Conservation (phyloP, 176 grass and related monocot genomes). For the Phoenix roebelenii region DNA sequence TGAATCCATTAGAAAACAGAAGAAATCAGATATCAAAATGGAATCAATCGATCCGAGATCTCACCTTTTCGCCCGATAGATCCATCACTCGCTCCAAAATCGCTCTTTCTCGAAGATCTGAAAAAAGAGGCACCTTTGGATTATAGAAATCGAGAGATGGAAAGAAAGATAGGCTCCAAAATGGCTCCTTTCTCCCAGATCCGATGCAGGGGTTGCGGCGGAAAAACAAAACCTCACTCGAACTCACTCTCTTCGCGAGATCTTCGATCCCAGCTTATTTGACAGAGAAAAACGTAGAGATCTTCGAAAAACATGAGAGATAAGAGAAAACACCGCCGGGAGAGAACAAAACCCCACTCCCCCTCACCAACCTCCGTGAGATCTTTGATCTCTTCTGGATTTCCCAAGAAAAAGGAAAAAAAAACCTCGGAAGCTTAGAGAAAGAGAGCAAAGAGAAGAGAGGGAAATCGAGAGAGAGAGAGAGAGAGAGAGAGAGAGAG, state of each 20-base stretch:
- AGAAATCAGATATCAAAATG: neutral
- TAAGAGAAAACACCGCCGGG: too few species aligned
- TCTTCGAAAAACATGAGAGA: too few species aligned
- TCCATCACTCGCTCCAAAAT: conserved; percentile 36
- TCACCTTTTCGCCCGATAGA: conserved; percentile 37
- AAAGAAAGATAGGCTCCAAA: neutral
- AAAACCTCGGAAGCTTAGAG: neutral
- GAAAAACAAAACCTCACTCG: too few species aligned
- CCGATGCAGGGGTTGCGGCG: too few species aligned
- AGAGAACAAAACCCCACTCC: too few species aligned
- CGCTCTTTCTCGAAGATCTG: neutral
- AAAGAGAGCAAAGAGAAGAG: neutral
- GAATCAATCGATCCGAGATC: neutral
- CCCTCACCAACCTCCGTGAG: too few species aligned
- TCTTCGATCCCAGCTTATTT: too few species aligned
- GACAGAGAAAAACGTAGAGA: too few species aligned
- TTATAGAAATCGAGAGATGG: neutral
- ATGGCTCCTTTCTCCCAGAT: too few species aligned
- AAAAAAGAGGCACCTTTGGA: conserved; percentile 3
- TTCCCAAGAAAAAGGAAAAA: neutral
- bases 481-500: neutral
- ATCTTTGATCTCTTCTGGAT: too few species aligned
- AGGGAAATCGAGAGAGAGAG: neutral
- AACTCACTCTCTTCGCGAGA: too few species aligned
- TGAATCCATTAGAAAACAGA: too few species aligned